phyloP scores from a whole-genome alignment of 1,284 basidiomycete species.

The Ustilago nuda region DNA sequence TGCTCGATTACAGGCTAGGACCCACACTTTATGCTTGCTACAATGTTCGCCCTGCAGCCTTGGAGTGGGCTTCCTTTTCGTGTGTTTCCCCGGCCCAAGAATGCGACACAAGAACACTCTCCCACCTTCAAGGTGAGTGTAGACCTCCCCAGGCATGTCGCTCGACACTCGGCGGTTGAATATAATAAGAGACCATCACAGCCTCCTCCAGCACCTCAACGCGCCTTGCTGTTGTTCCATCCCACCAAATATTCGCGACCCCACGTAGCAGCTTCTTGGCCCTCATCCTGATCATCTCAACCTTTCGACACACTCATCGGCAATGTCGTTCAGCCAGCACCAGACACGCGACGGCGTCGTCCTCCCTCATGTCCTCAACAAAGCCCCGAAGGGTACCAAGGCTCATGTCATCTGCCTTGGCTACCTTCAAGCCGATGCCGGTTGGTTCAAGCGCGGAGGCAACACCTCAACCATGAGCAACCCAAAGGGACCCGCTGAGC shows the following conservation, averaged over 20 bases:
- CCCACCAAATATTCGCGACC: neutral
- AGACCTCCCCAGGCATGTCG: neutral
- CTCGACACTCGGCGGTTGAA: neutral
- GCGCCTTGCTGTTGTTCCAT: neutral
- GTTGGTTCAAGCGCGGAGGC: slow-evolving; percentile 62
- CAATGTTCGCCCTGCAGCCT: neutral
- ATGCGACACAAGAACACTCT: neutral
- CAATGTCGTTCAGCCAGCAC: slow-evolving; percentile 45
- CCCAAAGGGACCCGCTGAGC: slow-evolving; percentile 41
- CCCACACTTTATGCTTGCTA: neutral
- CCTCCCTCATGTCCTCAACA: slow-evolving; percentile 53
- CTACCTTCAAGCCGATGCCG: slow-evolving; percentile 63
- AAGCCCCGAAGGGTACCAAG: slow-evolving; percentile 61
- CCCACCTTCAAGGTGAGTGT: neutral
- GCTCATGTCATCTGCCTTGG: slow-evolving; percentile 61
- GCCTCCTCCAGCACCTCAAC: neutral
- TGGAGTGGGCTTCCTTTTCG: too few species aligned
- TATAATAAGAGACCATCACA: neutral
- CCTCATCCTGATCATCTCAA: neutral
- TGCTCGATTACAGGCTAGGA: neutral
- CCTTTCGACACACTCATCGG: neutral
- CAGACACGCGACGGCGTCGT: slow-evolving; percentile 55
- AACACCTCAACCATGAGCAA: slow-evolving; percentile 54
- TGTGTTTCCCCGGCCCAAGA: slow-evolving; percentile 12
- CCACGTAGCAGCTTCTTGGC: neutral